Conservation (phyloP, 306 rosid species). For the Vigna radiata region DNA sequence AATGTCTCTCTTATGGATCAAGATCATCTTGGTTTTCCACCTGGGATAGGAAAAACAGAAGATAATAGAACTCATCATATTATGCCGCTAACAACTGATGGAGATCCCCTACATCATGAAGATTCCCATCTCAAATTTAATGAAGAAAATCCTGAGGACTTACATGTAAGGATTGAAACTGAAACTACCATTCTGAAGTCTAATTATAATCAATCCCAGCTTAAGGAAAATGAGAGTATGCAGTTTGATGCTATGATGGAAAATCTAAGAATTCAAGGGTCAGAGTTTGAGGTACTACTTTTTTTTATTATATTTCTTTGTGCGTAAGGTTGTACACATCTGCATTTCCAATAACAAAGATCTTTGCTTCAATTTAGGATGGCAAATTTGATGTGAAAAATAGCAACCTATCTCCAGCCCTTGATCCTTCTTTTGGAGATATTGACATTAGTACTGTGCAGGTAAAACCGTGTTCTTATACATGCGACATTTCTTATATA, state of each 20-base stretch:
- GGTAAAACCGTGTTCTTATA: constrained; percentile 54
- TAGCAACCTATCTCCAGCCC: constrained; percentile 55
- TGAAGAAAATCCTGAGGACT: constrained; percentile 58
- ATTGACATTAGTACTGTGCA: constrained; percentile 74
- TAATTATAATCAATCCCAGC: constrained; percentile 55
- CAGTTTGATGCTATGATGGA: constrained; percentile 66
- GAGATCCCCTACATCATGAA: constrained; percentile 48
- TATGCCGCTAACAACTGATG: constrained; percentile 49
- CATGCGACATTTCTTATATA: constrained; percentile 23
- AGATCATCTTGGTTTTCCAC: constrained; percentile 72
- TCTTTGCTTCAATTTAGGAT: constrained; percentile 59
- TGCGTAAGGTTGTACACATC: constrained; percentile 33
- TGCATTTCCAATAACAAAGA: constrained; percentile 40
- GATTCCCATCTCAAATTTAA: constrained; percentile 59
- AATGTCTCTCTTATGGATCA: constrained; percentile 79
- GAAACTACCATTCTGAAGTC: constrained; percentile 48
- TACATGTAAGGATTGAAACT: constrained; percentile 51
- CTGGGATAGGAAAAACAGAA: constrained; percentile 51
- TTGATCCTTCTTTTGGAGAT: constrained; percentile 62
- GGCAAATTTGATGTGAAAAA: constrained; percentile 59
- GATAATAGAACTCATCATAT: constrained; percentile 48
- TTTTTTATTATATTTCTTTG: not conserved
- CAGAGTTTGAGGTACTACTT: constrained; percentile 61
- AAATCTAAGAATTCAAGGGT: constrained; percentile 57
- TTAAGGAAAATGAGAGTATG: constrained; percentile 60